Percentiles rank a stretch among this genome's conserved stretches.
These are phyloP conservation scores for Xylaria intraflava DNA, from an alignment of 495 filamentous ascomycete species.

Conservation along the genomic window DNA sequence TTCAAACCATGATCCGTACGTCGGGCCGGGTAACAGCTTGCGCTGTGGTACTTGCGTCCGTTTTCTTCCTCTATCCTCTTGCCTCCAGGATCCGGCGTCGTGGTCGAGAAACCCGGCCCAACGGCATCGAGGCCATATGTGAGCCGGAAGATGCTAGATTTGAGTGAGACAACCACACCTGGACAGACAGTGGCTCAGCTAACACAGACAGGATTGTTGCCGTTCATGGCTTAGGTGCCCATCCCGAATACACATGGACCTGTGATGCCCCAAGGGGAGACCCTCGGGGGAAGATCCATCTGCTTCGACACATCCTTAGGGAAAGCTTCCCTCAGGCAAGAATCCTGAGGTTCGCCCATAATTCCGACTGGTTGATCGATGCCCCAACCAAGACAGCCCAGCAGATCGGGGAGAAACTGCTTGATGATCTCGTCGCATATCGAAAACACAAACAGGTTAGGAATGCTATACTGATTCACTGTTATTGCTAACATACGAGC, in stretches of 20 bases:
- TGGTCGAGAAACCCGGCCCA: not conserved
- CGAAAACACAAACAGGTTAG: not conserved
- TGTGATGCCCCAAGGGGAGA: not conserved
- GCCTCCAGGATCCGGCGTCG: not conserved
- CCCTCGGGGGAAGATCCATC: not conserved
- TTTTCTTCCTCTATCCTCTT: no score
- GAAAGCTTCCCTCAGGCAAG: not conserved
- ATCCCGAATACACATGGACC: not conserved
- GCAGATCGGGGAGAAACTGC: not conserved
- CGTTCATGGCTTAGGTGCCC: not conserved
- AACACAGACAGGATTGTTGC: not conserved
- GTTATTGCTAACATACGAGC: not conserved
- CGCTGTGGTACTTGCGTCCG: no score
- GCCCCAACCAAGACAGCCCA: not conserved
- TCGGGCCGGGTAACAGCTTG: no score
- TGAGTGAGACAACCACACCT: not conserved
- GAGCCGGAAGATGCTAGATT: not conserved
- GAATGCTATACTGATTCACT: not conserved
- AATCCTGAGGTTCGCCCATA: not conserved
- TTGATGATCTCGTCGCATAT: not conserved
- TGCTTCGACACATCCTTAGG: not conserved
- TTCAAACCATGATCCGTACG: no score
- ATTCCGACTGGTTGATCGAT: not conserved
- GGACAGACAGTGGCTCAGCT: not conserved
- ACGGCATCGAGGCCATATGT: not conserved